Evolutionary conservation across 257 asterid species (phyloP), one percentile per base, ranked within the genome.

Genomic region (Jaltomata sinuosa): DNA sequence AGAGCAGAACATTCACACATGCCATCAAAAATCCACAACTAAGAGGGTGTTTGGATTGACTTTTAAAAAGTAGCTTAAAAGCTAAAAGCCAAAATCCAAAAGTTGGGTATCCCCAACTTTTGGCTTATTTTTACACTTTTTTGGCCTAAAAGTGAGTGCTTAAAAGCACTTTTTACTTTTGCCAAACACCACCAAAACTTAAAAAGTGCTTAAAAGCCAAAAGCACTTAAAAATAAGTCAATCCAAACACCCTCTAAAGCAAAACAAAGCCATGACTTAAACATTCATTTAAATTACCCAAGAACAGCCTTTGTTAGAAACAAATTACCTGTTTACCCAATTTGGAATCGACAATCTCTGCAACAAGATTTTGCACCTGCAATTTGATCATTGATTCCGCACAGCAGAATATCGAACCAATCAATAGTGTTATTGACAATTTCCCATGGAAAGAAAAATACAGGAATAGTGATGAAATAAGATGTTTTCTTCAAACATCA

Each of bases 291-390:
- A 32, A 59, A 7, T 53, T 45, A 31, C 42, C 80, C 80, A 77
- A 49, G 55, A 47, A 49, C 42, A 77, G 27, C 38, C 27, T 6
- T 76, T 18, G 47, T 34, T 5, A n/a, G 32, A 64, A 79, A 61
- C 62, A 87, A 83, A 25, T 78, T 89, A 94, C 99, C 84, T 96
- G 99, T 90, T 96, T 96, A 72, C 99, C 98, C 89, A 96, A 85
- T 87, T 94, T 93, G 54, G 98, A 94, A 89, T 94, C 98, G 22
- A 91, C 90, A 29, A 96, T 93, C 92, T 96, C 99, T 4, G 95
- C 98, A 42, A 94, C 99, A 53, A 96, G 95, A 87, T 96, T 96
- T 61, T 96, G 98, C 86, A 91, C 97, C 99, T 96, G 92, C 65
- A 85, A 84, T 83, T 81, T 32, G 49, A 40, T 83, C 14, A 83